phyloP scores from a whole-genome alignment of 345 rosid species.

The Populus davidiana region DNA sequence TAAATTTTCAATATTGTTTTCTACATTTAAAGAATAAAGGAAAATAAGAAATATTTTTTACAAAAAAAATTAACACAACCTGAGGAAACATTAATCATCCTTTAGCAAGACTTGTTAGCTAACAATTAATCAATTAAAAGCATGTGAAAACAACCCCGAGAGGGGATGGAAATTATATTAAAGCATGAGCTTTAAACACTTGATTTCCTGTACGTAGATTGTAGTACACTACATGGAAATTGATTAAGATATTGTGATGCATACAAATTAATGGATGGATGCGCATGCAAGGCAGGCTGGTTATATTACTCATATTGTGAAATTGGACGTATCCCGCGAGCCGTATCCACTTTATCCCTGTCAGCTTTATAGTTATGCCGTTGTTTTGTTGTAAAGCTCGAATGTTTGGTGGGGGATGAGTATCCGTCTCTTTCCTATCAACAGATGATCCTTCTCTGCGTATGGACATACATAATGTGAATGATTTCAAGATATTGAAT shows the following conservation, averaged over 20 bases:
- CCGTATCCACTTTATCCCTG: constrained; percentile 31
- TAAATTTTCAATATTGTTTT: no score
- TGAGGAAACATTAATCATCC: no score
- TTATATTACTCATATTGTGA: background rate
- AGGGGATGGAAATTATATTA: no score
- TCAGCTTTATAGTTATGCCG: constrained; percentile 30
- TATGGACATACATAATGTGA: constrained; percentile 25
- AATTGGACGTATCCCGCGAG: constrained; percentile 22
- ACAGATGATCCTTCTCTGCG: constrained; percentile 32
- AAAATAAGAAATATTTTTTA: no score
- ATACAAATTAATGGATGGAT: background rate
- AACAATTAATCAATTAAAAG: no score
- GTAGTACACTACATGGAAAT: background rate
- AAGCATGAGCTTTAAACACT: background rate
- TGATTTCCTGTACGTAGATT: background rate
- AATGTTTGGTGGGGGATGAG: constrained; percentile 32
- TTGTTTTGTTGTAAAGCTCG: constrained; percentile 38
- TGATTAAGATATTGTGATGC: background rate
- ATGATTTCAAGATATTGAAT: background rate
- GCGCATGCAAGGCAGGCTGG: background rate
- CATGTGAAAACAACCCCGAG: no score
- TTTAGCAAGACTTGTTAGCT: no score
- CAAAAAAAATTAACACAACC: no score
- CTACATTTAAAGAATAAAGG: no score
- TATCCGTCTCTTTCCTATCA: constrained; percentile 33